Base-by-base conservation (phyloP, 1,284 basidiomycete genomes). In the Ceratobasidium sp. region DNA sequence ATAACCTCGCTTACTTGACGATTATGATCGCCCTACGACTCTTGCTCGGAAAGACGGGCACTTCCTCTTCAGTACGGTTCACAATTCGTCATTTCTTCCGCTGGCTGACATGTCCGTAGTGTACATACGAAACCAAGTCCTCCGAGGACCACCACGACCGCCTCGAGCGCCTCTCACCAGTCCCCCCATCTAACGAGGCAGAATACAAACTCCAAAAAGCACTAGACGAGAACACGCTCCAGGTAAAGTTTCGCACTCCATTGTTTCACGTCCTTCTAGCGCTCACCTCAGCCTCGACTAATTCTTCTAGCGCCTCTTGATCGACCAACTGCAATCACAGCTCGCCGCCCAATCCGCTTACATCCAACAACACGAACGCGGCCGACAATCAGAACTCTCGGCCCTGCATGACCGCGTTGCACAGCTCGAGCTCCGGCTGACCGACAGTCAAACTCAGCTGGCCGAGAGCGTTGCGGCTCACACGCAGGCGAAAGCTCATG, bases 51-150 rank as follows among this genome's bases (percentile, higher is more conserved):
- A 76, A 76, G 63, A 56, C 73, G 20, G 51, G 73, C 49, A 40
- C 73, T 13, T 40, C 67, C 28, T 33, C 40, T 66, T 75, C 72
- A 71, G 69, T 71, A 42, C 55, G 69, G 33, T 15, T 28, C 40
- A 61, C 13, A n/a, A n/a, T 44, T 10, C n/a, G 67, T 55, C 63
- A 56, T 53, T 49, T 23, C 61, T 15, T 28, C 18, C 20, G 49
- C 73, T 76, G 33, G 67, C 51, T 23, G 10, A 3, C 18, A 3
- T n/a, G n/a, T 23, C 13, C 7, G 51, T 49, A 76, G 73, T 76
- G 73, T 76, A 76, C 73, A 76, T 76, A 76, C 40, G 46, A 76
- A 56, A 58, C 40, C 68, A 70, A 70, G 68, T 70, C 46, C 66
- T 68, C 23, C 40, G 53, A 63, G 23, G 28, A 28, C 68, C 68